Percentiles rank a stretch among this genome's conserved stretches.
These are phyloP conservation scores for Cadophora malorum DNA, from an alignment of 2,329 filamentous ascomycete species.

Conservation along the genomic window DNA sequence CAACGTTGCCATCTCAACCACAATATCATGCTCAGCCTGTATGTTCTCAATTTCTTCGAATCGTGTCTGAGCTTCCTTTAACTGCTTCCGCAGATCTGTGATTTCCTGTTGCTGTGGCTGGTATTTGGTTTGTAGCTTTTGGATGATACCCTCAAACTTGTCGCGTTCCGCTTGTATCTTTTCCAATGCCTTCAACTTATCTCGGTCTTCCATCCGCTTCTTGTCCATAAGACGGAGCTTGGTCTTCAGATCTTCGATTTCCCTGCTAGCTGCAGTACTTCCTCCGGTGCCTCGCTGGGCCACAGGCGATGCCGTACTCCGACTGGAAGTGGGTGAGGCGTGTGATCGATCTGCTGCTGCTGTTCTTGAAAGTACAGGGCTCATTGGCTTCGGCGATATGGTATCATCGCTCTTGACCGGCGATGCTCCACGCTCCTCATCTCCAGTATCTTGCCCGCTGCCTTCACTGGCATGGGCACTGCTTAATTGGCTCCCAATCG, in stretches of 20 bases:
- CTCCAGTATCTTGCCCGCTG: slow-evolving; percentile 40
- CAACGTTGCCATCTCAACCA: slow-evolving; percentile 84
- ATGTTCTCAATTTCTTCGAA: slow-evolving; percentile 74
- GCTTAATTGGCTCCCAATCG: slow-evolving; percentile 43
- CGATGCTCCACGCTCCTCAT: slow-evolving; percentile 47
- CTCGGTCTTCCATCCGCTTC: slow-evolving; percentile 83
- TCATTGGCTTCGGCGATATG: slow-evolving; percentile 43
- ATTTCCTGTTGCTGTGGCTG: slow-evolving; percentile 85
- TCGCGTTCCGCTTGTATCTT: slow-evolving; percentile 78
- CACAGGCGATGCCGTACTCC: slow-evolving; percentile 38
- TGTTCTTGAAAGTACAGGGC: slow-evolving; percentile 41
- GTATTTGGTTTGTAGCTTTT: slow-evolving; percentile 89
- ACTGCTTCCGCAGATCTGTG: slow-evolving; percentile 73
- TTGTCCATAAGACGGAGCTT: slow-evolving; percentile 89
- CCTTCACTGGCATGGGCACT: slow-evolving; percentile 40
- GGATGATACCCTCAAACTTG: slow-evolving; percentile 82
- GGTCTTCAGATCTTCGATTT: slow-evolving; percentile 86
- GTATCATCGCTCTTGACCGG: slow-evolving; percentile 54
- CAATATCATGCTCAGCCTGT: slow-evolving; percentile 83
- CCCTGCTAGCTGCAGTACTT: slow-evolving; percentile 51
- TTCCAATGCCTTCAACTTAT: slow-evolving; percentile 81
- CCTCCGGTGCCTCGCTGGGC: slow-evolving; percentile 34
- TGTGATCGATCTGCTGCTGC: slow-evolving; percentile 34
- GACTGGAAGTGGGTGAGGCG: slow-evolving; percentile 37
- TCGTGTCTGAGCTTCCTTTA: slow-evolving; percentile 76